These are phyloP conservation scores for Corylus americana DNA, from an alignment of 306 rosid species.

Conservation along the genomic window DNA sequence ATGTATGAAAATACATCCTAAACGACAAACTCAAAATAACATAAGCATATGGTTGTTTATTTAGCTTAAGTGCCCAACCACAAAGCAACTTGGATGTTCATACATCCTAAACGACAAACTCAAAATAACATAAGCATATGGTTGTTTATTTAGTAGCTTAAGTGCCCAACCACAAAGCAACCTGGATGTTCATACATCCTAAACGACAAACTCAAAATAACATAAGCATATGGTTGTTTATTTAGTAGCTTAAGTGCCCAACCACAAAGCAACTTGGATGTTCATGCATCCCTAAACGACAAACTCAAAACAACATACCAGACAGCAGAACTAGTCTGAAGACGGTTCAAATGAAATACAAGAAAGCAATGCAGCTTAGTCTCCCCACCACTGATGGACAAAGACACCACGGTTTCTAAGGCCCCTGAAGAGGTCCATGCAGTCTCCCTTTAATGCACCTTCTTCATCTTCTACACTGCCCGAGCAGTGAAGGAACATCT, in stretches of 20 bases:
- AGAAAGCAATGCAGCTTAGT: constrained; percentile 25
- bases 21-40: neutral
- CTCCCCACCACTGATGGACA: constrained; percentile 94
- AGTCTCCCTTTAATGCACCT: constrained; percentile 37
- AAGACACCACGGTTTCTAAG: constrained; percentile 74
- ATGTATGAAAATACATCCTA: neutral
- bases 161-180: constrained; percentile 55
- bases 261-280: constrained; percentile 45
- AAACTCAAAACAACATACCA: constrained; percentile 15
- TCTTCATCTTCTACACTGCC: constrained; percentile 39
- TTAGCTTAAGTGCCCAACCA: constrained; percentile 51
- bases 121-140: constrained; percentile 19
- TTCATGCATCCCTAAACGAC: constrained; percentile 30
- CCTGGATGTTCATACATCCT: constrained; percentile 31
- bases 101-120: neutral
- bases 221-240: constrained; percentile 44
- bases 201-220: constrained; percentile 17
- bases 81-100: constrained; percentile 39
- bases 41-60: constrained; percentile 48
- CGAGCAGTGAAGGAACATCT: constrained; percentile 73
- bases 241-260: constrained; percentile 54
- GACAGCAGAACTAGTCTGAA: neutral
- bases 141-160: constrained; percentile 51
- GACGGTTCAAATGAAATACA: neutral
- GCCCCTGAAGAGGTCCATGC: constrained; percentile 64